Evolutionary conservation across 23 red algal species (phyloP).

Genomic region (Chondrus crispus): DNA sequence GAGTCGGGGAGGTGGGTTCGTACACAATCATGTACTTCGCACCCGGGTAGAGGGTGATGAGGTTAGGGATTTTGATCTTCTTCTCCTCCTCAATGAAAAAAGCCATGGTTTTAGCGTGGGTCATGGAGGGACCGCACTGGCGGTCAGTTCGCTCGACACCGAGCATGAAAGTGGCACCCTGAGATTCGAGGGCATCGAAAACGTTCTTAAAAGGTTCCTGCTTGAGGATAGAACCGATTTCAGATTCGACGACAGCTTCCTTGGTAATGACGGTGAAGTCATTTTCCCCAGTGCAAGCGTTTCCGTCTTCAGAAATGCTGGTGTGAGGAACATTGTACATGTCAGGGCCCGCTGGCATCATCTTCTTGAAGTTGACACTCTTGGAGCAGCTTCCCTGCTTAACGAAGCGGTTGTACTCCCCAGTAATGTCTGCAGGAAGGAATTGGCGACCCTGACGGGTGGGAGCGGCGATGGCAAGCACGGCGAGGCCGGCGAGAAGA

Average conservation of each 20-base stretch:
- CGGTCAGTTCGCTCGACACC: slow-evolving; percentile 26
- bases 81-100: slow-evolving; percentile 57
- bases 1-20: slow-evolving; percentile 32
- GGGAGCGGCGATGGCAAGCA: neutral
- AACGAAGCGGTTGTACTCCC: slow-evolving; percentile 39
- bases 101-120: slow-evolving; percentile 25
- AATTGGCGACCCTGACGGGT: slow-evolving; percentile 23
- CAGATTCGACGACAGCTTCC: slow-evolving; percentile 13
- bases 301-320: slow-evolving; percentile 36
- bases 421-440: slow-evolving; percentile 35
- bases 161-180: slow-evolving; percentile 54
- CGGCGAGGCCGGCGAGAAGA: slow-evolving; percentile 6
- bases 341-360: slow-evolving; percentile 1
- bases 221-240: slow-evolving; percentile 11
- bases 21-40: slow-evolving; percentile 61
- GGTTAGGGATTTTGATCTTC: slow-evolving; percentile 24
- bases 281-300: slow-evolving; percentile 22
- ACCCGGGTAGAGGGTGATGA: slow-evolving; percentile 46
- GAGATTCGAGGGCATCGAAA: slow-evolving; percentile 17
- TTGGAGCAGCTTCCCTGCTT: slow-evolving; percentile 47
- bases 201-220: slow-evolving; percentile 22
- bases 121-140: slow-evolving; percentile 1
- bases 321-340: slow-evolving; percentile 49
- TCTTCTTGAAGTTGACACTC: slow-evolving; percentile 36
- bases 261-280: slow-evolving; percentile 34